Evolutionary conservation across 2,329 filamentous ascomycete species (phyloP).

Genomic region (Grosmannia serpens): DNA sequence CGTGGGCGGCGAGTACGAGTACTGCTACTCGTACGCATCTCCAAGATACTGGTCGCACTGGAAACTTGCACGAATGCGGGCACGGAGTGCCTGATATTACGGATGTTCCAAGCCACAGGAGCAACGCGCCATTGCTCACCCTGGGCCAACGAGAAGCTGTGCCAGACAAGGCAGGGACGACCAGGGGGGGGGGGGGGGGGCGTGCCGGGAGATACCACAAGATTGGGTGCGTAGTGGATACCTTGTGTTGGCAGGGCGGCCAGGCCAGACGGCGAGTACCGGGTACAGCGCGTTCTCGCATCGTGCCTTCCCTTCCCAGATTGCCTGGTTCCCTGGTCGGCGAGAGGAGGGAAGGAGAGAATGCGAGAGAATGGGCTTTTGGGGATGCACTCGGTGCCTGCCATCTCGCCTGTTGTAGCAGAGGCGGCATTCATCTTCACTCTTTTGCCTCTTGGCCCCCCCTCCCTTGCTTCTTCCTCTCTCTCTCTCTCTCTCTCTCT

Average conservation of each 20-base stretch:
- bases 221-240: background rate
- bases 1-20: no score
- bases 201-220: background rate
- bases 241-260: background rate
- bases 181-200: background rate
- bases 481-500: background rate
- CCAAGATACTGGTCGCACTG: background rate
- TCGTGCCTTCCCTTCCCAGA: background rate
- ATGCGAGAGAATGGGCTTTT: background rate
- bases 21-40: no score
- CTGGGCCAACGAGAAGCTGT: background rate
- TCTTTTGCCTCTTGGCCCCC: no score
- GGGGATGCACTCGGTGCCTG: background rate
- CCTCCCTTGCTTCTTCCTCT: background rate
- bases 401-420: no score
- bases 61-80: background rate
- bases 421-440: no score
- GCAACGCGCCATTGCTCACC: background rate
- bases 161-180: constrained; percentile 1
- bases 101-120: background rate
- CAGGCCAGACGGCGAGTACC: background rate
- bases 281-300: background rate
- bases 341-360: background rate
- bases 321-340: background rate
- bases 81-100: background rate